These are phyloP conservation scores for Dictyostelium discoideum DNA, from an alignment of 78 protist genomes.

Conservation along the genomic window DNA sequence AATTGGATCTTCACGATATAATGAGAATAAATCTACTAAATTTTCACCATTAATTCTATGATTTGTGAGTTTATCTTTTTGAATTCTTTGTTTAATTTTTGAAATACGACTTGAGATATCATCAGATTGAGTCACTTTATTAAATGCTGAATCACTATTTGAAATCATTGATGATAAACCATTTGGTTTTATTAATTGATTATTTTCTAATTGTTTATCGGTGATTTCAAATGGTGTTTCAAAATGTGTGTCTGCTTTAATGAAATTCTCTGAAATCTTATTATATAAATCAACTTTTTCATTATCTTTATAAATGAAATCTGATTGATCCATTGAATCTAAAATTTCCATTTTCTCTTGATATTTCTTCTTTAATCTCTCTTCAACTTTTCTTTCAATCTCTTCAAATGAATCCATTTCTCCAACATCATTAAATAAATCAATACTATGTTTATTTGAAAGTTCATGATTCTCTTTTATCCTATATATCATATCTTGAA, in stretches of 20 bases:
- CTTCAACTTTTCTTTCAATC: background rate
- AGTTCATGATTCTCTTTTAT: conserved; percentile 5
- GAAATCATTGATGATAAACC: background rate
- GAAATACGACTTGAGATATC: conserved; percentile 39
- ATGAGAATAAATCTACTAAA: background rate
- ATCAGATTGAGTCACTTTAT: background rate
- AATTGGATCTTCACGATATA: conserved; percentile 32
- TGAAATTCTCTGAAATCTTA: background rate
- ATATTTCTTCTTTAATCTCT: background rate
- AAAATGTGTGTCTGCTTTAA: background rate
- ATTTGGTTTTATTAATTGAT: background rate
- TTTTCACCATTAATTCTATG: conserved; percentile 1
- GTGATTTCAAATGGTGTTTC: background rate
- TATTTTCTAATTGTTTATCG: background rate
- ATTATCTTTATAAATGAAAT: background rate
- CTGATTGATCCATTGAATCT: background rate
- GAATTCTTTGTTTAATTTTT: conserved; percentile 31
- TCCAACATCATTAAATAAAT: background rate
- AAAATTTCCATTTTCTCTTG: background rate
- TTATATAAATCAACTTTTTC: background rate
- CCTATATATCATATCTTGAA: background rate
- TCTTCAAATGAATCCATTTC: conserved; percentile 21
- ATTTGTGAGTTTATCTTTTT: background rate
- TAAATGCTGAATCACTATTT: background rate
- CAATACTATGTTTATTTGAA: background rate